Evolutionary conservation across 2,329 filamentous ascomycete species (phyloP).

Genomic region (Rachicladosporium sp.): DNA sequence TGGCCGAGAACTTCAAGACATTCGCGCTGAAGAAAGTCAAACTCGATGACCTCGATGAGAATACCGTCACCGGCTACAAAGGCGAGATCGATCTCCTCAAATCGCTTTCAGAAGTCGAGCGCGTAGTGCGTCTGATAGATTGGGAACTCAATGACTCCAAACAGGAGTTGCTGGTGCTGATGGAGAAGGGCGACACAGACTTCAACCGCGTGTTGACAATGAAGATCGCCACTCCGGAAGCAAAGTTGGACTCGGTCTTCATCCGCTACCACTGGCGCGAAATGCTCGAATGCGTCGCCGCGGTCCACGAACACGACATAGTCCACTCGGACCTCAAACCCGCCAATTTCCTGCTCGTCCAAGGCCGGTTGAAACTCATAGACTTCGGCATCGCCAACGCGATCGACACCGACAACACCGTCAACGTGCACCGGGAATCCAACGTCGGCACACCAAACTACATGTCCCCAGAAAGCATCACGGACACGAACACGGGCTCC

Average conservation of each 20-base stretch:
- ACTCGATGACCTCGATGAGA: slow-evolving; percentile 76
- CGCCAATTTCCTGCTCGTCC: slow-evolving; percentile 88
- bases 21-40: slow-evolving; percentile 90
- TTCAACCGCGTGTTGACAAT: slow-evolving; percentile 73
- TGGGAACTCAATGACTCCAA: slow-evolving; percentile 91
- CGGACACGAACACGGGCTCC: slow-evolving; percentile 61
- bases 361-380: slow-evolving; percentile 85
- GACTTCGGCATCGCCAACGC: slow-evolving; percentile 98
- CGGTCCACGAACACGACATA: slow-evolving; percentile 81
- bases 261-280: slow-evolving; percentile 99
- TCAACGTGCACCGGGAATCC: slow-evolving; percentile 92
- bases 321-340: slow-evolving; percentile 96
- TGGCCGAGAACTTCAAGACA: slow-evolving; percentile 92
- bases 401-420: slow-evolving; percentile 87
- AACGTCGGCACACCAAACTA: slow-evolving; percentile 96
- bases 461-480: slow-evolving; percentile 91
- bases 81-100: slow-evolving; percentile 87
- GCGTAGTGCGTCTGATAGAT: slow-evolving; percentile 82
- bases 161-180: slow-evolving; percentile 76
- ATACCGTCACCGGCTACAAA: slow-evolving; percentile 74
- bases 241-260: slow-evolving; percentile 75
- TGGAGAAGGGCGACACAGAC: slow-evolving; percentile 95
- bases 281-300: slow-evolving; percentile 93
- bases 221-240: slow-evolving; percentile 53
- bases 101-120: slow-evolving; percentile 70